These are phyloP conservation scores for Radiomyces spectabilis DNA, from an alignment of 192 early-diverging fungal species.

Conservation along the genomic window DNA sequence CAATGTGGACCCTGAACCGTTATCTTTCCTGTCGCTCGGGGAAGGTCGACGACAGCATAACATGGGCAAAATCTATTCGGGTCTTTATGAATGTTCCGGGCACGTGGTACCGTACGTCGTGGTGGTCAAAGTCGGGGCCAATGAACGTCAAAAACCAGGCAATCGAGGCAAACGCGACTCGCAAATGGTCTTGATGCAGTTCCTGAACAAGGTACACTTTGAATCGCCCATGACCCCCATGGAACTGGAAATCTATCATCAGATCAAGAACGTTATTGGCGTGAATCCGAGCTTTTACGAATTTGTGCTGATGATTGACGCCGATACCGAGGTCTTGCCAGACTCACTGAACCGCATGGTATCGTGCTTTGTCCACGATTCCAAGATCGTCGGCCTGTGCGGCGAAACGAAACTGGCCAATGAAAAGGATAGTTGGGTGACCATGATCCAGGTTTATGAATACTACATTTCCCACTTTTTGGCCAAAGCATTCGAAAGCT, in stretches of 20 bases:
- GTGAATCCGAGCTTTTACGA: slow-evolving; percentile 94
- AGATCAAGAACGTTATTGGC: slow-evolving; percentile 98
- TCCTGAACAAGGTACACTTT: slow-evolving; percentile 94
- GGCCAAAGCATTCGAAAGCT: slow-evolving; percentile 93
- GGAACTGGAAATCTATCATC: slow-evolving; percentile 96
- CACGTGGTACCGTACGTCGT: slow-evolving; percentile 95
- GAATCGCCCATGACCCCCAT: slow-evolving; percentile 90
- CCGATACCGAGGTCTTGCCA: slow-evolving; percentile 85
- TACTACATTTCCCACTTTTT: slow-evolving; percentile 96
- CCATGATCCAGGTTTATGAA: slow-evolving; percentile 99
- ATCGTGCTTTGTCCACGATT: slow-evolving; percentile 83
- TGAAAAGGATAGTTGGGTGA: slow-evolving; percentile 87
- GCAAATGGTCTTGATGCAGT: slow-evolving; percentile 94
- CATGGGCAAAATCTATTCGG: slow-evolving; percentile 95
- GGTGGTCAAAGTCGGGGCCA: slow-evolving; percentile 84
- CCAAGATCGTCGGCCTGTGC: slow-evolving; percentile 86
- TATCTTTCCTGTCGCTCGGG: slow-evolving; percentile 82
- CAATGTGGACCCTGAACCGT: slow-evolving; percentile 74
- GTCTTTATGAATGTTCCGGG: slow-evolving; percentile 88
- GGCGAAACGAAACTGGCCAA: slow-evolving; percentile 93
- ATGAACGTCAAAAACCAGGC: slow-evolving; percentile 83
- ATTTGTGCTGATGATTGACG: slow-evolving; percentile 95
- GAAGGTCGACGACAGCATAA: slow-evolving; percentile 94
- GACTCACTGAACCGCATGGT: slow-evolving; percentile 91
- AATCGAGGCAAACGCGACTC: slow-evolving; percentile 99